A percentile compares a stretch with the other conserved stretches of the same genome.
Evolutionary conservation across 1,284 basidiomycete genomes (phyloP).

Genomic region (Hemileia vastatrix): DNA sequence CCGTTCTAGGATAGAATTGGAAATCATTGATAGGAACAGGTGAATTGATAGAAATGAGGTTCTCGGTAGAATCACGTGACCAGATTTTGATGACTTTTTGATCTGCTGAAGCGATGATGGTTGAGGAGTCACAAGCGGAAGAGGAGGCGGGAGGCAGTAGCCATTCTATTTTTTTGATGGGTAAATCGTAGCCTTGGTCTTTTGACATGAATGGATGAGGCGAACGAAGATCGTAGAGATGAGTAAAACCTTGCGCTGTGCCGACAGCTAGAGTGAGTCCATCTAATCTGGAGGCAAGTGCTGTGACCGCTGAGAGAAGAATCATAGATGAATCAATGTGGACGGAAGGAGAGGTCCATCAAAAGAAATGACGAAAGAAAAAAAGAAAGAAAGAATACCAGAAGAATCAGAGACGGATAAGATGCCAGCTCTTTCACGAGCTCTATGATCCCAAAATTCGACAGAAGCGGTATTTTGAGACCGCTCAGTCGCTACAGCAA

Average conservation of each 20-base stretch:
- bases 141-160: constrained; percentile 46
- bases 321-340: constrained; percentile 24
- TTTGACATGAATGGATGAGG: constrained; percentile 74
- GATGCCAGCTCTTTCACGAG: constrained; percentile 62
- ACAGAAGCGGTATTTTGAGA: constrained; percentile 56
- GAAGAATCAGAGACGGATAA: constrained; percentile 66
- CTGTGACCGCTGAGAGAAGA: constrained; percentile 61
- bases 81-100: constrained; percentile 93
- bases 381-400: too few relatives aligned
- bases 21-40: constrained; percentile 77
- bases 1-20: constrained; percentile 73
- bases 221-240: constrained; percentile 88
- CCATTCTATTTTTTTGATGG: constrained; percentile 79
- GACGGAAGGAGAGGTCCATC: constrained; percentile 45
- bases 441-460: constrained; percentile 93
- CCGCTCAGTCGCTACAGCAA: constrained; percentile 71
- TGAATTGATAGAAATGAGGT: constrained; percentile 87
- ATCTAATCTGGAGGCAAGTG: constrained; percentile 71
- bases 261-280: constrained; percentile 89
- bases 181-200: constrained; percentile 93
- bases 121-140: constrained; percentile 39
- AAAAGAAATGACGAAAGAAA: constrained; percentile 46
- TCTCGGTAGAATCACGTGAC: constrained; percentile 66
- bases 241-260: constrained; percentile 84
- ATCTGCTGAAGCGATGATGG: constrained; percentile 73